Evolutionary conservation across 2,329 filamentous ascomycete genomes (phyloP).

Genomic region (Colletotrichum trifolii): DNA sequence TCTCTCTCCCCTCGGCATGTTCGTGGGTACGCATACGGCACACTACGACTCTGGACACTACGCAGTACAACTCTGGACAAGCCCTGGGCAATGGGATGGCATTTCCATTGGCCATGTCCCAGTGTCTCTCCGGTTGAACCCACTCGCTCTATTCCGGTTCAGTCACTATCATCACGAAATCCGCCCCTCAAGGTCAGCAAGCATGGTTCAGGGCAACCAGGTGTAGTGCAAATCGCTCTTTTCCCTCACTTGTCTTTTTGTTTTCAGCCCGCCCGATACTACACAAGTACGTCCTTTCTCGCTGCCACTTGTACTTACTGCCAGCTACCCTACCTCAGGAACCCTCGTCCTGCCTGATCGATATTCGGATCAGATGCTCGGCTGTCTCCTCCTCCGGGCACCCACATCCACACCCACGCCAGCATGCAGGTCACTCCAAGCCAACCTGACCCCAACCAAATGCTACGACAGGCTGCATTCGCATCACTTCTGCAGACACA

Average conservation of each 20-base stretch:
- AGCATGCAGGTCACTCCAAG: not conserved
- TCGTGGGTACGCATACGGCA: too few relatives aligned
- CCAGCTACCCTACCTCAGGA: not conserved
- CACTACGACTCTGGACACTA: too few relatives aligned
- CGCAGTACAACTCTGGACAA: too few relatives aligned
- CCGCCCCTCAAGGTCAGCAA: too few relatives aligned
- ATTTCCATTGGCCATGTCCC: too few relatives aligned
- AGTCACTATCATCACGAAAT: slow-evolving; percentile 17
- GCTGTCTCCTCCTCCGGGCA: not conserved
- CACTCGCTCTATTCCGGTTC: not conserved
- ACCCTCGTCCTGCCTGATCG: not conserved
- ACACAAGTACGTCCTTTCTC: not conserved
- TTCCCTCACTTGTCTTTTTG: slow-evolving; percentile 11
- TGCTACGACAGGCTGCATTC: not conserved
- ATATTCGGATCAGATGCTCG: not conserved
- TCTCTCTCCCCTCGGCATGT: too few relatives aligned
- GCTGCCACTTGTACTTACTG: not conserved
- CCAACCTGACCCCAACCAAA: not conserved
- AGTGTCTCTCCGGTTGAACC: too few relatives aligned
- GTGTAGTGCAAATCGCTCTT: slow-evolving; percentile 13
- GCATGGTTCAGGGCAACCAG: too few relatives aligned
- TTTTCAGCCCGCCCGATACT: slow-evolving; percentile 5
- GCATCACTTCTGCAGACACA: slow-evolving; percentile 12
- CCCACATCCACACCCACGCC: not conserved
- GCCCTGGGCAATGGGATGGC: too few relatives aligned